These are phyloP conservation scores for Erysimum cheiranthoides DNA, from an alignment of 345 rosid genomes.

Conservation along the genomic window DNA sequence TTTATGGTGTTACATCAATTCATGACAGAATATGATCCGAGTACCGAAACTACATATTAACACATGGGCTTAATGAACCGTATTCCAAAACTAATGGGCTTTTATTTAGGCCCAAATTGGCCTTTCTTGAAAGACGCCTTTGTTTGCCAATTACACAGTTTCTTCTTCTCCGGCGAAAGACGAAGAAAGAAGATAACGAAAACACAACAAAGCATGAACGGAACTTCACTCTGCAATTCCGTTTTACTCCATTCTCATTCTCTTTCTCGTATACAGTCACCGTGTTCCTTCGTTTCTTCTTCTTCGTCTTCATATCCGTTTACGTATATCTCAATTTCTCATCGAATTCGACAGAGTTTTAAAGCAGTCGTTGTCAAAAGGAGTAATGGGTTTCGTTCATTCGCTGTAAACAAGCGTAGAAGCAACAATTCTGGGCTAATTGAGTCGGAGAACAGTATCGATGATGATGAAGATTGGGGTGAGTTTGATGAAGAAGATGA, in stretches of 20 bases:
- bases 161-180: constrained; percentile 25
- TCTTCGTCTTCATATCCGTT: neutral
- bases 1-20: constrained; percentile 27
- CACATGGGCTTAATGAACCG: constrained; percentile 3
- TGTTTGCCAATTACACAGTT: neutral
- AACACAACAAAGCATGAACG: constrained; percentile 32
- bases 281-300: neutral
- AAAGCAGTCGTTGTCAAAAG: constrained; percentile 17
- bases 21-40: constrained; percentile 1
- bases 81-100: neutral
- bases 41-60: neutral
- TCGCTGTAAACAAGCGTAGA: constrained; percentile 41
- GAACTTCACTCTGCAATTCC: constrained; percentile 44
- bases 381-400: constrained; percentile 27
- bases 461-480: constrained; percentile 45
- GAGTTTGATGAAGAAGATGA: constrained; percentile 45
- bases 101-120: neutral
- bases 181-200: constrained; percentile 42
- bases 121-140: neutral
- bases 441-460: constrained; percentile 16
- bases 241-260: constrained; percentile 33
- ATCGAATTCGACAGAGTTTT: constrained; percentile 36
- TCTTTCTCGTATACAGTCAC: constrained; percentile 14
- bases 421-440: constrained; percentile 1
- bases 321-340: constrained; percentile 28